phyloP scores from a whole-genome alignment of 2,329 filamentous ascomycete genomes.

The Monilinia fructicola region DNA sequence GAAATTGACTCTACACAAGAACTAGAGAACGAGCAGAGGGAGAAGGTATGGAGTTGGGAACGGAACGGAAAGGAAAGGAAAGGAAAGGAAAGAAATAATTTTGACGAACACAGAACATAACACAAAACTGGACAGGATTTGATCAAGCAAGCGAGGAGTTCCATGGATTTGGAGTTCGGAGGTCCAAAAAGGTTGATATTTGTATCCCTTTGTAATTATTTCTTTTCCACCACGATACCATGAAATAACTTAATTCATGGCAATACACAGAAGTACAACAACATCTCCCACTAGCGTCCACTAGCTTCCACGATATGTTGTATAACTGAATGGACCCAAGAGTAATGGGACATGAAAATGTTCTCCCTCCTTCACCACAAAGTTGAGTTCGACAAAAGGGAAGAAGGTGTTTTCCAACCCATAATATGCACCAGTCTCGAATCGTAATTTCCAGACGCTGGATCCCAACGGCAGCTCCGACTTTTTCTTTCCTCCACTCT shows the following conservation, averaged over 20 bases:
- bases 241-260: conserved; percentile 17
- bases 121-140: conserved; percentile 5
- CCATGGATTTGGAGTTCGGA: conserved; percentile 11
- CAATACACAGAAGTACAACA: conserved; percentile 1
- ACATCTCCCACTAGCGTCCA: too few species aligned
- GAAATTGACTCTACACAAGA: conserved; percentile 28
- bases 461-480: conserved; percentile 35
- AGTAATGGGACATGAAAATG: conserved; percentile 79
- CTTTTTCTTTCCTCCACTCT: conserved; percentile 16
- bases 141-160: conserved; percentile 22
- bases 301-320: conserved; percentile 75
- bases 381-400: conserved; percentile 56
- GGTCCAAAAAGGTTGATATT: conserved; percentile 19
- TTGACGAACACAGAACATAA: conserved; percentile 4
- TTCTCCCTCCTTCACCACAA: conserved; percentile 54
- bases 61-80: too few species aligned
- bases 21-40: conserved; percentile 3
- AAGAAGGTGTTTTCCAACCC: conserved; percentile 60
- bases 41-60: not conserved
- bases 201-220: conserved; percentile 19
- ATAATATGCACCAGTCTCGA: conserved; percentile 73
- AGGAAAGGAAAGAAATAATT: not conserved
- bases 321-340: conserved; percentile 76
- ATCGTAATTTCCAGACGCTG: conserved; percentile 64
- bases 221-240: not conserved